Evolutionary conservation across 768 basidiomycete species (phyloP).

Genomic region (Flagelloscypha sp.): DNA sequence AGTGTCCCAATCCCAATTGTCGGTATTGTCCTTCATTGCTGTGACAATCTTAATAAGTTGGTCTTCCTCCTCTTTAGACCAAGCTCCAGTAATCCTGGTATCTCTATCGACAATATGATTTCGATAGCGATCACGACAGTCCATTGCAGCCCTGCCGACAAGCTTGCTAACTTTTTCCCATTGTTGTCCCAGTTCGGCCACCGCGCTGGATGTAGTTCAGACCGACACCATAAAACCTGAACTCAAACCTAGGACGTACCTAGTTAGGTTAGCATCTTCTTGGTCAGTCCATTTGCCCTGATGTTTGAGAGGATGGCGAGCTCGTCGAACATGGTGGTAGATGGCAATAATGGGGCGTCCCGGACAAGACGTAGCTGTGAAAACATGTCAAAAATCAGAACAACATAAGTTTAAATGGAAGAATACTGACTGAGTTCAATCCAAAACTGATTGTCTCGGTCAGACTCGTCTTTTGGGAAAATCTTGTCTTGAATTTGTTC

Average conservation of each 20-base stretch:
- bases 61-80: conserved; percentile 77
- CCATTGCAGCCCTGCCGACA: conserved; percentile 69
- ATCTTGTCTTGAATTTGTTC: conserved; percentile 56
- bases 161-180: conserved; percentile 71
- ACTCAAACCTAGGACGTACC: conserved; percentile 34
- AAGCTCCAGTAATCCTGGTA: conserved; percentile 50
- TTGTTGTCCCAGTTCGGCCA: conserved; percentile 59
- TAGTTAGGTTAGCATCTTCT: conserved; percentile 56
- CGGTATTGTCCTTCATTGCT: conserved; percentile 63
- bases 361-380: conserved; percentile 57
- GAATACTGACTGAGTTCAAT: conserved; percentile 59
- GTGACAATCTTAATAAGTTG: conserved; percentile 66
- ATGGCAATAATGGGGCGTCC: conserved; percentile 76
- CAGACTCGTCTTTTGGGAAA: conserved; percentile 56
- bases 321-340: conserved; percentile 71
- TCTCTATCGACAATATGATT: conserved; percentile 72
- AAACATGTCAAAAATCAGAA: conserved; percentile 7
- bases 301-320: conserved; percentile 57
- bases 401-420: not conserved
- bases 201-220: conserved; percentile 41
- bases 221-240: not conserved
- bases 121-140: conserved; percentile 81
- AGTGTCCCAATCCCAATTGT: conserved; percentile 64
- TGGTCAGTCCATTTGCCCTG: conserved; percentile 63
- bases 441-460: conserved; percentile 66